Evolutionary conservation across 1,284 basidiomycete genomes (phyloP), one percentile per base, ranked within the genome.

Genomic region (Ceratobasidium papillatum): DNA sequence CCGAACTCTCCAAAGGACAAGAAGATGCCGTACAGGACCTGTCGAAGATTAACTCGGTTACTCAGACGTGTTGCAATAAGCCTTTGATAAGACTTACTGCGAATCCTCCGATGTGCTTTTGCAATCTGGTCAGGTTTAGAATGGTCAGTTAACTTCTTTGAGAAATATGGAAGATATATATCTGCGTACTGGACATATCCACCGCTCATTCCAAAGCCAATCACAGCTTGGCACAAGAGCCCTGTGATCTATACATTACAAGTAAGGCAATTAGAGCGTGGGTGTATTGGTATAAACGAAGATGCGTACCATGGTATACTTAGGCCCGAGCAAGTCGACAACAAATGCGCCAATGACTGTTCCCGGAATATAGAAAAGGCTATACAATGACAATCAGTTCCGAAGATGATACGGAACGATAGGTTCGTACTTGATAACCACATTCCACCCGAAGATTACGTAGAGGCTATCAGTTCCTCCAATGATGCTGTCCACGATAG

Each of bases 21-120:
- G 87, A 98, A 99, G 71, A 98, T 89, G 9, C 96, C 95, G 79
- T 97, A 98, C 9, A 98, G 84, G 54, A 95, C 87, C 83, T 89
- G 72, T 49, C 22, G 54, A n/a, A 34, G 27, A 27, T n/a, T n/a
- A 27, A 25, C 7, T 19, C 17, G 43, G 22, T 62, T 25, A 47
- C n/a, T 32, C n/a, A 19, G n/a, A 32, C n/a, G 30, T n/a, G 1
- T 27, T 56, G 41, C 2, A 3, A 62, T 58, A 27, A 11, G 41
- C 1, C 19, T 3, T 41, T 4, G 12, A n/a, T 36, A 8, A 17
- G 41, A 56, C 84, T 77, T 77, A 90, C 90, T 49, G 93, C 93
- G 76, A 96, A 97, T 25, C 88, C 94, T 17, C 86, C 93, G 74
- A 95, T 87, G 77, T 92, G 86, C 4, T 86, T 80, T 7, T 87